Evolutionary conservation across 306 rosid species (phyloP), one percentile per base, ranked within the genome.

Genomic region (Lathyrus sativus): DNA sequence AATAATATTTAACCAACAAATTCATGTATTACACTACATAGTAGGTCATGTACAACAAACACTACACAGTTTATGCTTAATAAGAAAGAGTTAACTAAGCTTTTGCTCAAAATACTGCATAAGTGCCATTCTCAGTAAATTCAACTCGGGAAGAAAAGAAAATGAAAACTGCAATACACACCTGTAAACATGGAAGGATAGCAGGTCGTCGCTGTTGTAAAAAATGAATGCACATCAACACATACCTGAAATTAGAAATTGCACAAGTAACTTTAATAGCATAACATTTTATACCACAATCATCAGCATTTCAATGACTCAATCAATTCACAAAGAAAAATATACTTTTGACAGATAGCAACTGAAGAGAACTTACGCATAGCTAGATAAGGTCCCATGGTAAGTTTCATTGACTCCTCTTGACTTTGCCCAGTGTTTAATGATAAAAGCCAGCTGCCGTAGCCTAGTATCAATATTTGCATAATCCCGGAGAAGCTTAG

Each of bases 181-280:
- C 99, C 97, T 93, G 97, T 73, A 93, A 86, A 83, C 99, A 93
- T 18, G 99, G 99, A 73, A 93, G 99, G 74, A 93, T 81, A 49
- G 99, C 89, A 57, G 99, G 99, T 48, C 84, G 86, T 12, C 89
- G 80, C 62, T 69, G 84, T 80, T 93, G 99, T 73, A 93, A 78
- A 75, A 82, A 93, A 76, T 93, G 96, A 71, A 93, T 88, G 87
- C 99, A 93, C 99, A 93, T 93, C 81, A 93, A 76, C 66, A 93
- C 99, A 78, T 93, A 93, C 90, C 99, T 93, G 99, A 78, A 85
- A 83, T 31, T 61, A 75, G 42, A 74, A 66, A 69, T 35, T 29
- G 43, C 45, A 57, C 18, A 74, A 22, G 53, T 65, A n/a, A 68
- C 9, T 6, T 61, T 39, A 7, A 46, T 39, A 43, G 41, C 17